phyloP scores from a whole-genome alignment of 257 asterid genomes.

The Scutellaria galericulata region DNA sequence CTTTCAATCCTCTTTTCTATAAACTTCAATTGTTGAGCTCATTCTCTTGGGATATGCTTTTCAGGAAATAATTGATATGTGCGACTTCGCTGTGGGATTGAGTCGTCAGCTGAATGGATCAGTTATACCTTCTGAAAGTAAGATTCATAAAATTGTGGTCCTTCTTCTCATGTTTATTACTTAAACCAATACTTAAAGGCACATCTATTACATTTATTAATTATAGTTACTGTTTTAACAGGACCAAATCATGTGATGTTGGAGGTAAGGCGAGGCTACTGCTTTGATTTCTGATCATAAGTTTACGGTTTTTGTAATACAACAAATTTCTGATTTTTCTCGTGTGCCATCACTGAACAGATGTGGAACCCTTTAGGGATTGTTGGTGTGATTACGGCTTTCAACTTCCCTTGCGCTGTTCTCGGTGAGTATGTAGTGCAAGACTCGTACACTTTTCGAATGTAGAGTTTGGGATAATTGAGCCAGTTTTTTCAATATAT shows the following conservation, averaged over 20 bases:
- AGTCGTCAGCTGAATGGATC: conserved; percentile 99
- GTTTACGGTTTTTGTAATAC: conserved; percentile 8
- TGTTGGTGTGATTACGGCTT: conserved; percentile 96
- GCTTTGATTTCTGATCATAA: conserved; percentile 27
- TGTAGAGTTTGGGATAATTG: not conserved
- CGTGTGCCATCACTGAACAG: conserved; percentile 49
- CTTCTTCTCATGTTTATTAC: conserved; percentile 1
- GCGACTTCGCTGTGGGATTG: conserved; percentile 98
- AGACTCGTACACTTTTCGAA: conserved; percentile 1
- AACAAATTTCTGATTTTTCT: conserved; percentile 30
- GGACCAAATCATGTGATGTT: conserved; percentile 98
- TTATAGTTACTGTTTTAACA: conserved; percentile 45
- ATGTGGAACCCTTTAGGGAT: conserved; percentile 98
- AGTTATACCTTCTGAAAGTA: conserved; percentile 97
- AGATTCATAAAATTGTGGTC: conserved; percentile 39
- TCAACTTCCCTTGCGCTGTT: conserved; percentile 98
- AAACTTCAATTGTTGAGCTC: not conserved
- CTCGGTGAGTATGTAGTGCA: conserved; percentile 67
- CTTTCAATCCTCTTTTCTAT: not conserved
- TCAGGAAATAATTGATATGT: conserved; percentile 99
- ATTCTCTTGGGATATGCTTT: conserved; percentile 35
- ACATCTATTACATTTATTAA: conserved; percentile 20
- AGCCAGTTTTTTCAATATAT: not conserved
- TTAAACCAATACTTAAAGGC: conserved; percentile 16
- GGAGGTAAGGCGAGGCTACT: conserved; percentile 67